Base-by-base conservation (phyloP, 768 basidiomycete species). In the Termitomyces sp. region DNA sequence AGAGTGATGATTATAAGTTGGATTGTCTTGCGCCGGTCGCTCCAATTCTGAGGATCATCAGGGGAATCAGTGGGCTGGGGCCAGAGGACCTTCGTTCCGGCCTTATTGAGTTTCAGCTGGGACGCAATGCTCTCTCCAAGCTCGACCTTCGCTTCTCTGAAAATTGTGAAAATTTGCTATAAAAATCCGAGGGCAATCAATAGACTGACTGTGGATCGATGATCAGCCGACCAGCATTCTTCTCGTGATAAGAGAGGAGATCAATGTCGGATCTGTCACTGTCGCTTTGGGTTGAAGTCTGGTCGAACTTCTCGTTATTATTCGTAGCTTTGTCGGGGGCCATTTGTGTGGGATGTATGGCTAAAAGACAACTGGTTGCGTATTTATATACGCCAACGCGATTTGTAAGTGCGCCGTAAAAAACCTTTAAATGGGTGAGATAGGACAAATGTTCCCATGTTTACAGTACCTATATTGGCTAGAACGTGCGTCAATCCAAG, bases 31-130 rank as follows among this genome's bases (percentile, higher is more conserved):
- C 76, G 76, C 26, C 74, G 62, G 49, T 72, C 69, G 20, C 76
- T 74, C 86, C 86, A 87, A 62, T 85, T 86, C 69, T 86, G 85
- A 18, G 86, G 86, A 63, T 88, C 85, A n/a, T 79, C 71, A 0
- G 79, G 77, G 46, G 82, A 76, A 51, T 86, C 81, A 1, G 79
- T 77, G 1, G 87, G 86, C 63, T 88, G 87, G 20, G 87, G 87
- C 84, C 86, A 88, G 0, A 89, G 76, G 10, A 88, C 79, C 50
- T 76, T 83, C 18, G 72, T 79, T 0, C 86, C 85, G 56, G 85
- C 82, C 18, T 63, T 58, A 4, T 81, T 77, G 7, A 85, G 72
- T 73, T 88, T 88, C 54, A 88, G 72, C 49, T 66, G 74, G 5
- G 78, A 70, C 0, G 85, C 84, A 40, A 85, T 66, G 3, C 70